phyloP scores from a whole-genome alignment of 805 yeast species.

The Candida adriatica region DNA sequence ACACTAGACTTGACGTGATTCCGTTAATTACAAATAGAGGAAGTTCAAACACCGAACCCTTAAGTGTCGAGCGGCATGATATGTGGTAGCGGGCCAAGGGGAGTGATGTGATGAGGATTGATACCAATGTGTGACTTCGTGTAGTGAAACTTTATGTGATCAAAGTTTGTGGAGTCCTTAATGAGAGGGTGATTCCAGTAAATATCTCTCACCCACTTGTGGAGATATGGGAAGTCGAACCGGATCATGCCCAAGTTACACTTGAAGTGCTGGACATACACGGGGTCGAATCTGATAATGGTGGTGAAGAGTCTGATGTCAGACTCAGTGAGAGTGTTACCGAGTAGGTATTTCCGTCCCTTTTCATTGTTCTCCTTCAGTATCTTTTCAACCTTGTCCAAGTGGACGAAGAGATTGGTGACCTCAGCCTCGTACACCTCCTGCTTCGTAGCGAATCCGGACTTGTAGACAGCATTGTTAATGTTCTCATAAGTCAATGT shows the following conservation, averaged over 20 bases:
- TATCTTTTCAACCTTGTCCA: constrained; percentile 64
- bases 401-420: constrained; percentile 49
- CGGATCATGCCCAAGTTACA: constrained; percentile 82
- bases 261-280: constrained; percentile 92
- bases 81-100: constrained; percentile 82
- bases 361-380: constrained; percentile 35
- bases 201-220: constrained; percentile 73
- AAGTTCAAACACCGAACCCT: background rate
- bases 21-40: too few relatives aligned
- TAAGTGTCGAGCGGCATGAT: constrained; percentile 37
- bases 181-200: constrained; percentile 78
- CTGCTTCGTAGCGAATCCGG: constrained; percentile 84
- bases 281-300: constrained; percentile 85
- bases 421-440: constrained; percentile 74
- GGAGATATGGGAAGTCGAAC: constrained; percentile 66
- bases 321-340: constrained; percentile 75
- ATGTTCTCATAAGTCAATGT: constrained; percentile 77
- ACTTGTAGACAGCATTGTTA: constrained; percentile 89
- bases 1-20: too few relatives aligned
- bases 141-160: constrained; percentile 87
- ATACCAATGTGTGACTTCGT: constrained; percentile 76
- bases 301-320: constrained; percentile 86
- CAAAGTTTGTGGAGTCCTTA: constrained; percentile 73
- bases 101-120: constrained; percentile 80
- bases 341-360: constrained; percentile 40